A percentile compares a stretch with the other conserved stretches of the same genome.
Conservation (phyloP, 495 filamentous ascomycete species). For the Aspergillus affinis region DNA sequence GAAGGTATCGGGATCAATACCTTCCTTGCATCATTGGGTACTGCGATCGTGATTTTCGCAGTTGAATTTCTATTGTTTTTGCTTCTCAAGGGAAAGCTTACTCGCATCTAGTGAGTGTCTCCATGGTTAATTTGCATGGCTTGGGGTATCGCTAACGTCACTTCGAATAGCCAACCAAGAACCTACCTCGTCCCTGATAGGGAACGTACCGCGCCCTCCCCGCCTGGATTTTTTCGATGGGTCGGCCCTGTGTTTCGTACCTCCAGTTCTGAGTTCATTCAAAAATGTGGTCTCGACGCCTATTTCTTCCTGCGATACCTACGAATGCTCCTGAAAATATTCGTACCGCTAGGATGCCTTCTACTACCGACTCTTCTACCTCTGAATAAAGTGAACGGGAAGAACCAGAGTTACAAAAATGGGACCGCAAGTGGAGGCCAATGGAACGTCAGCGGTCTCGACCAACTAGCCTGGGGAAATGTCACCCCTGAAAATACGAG, state of each 20-base stretch:
- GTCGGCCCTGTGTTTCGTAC: conserved; percentile 71
- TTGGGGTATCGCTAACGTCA: conserved; percentile 19
- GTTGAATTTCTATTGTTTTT: conserved; percentile 76
- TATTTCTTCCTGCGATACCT: conserved; percentile 98
- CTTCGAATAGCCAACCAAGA: conserved; percentile 65
- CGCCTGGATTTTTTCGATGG: conserved; percentile 68
- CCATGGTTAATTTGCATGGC: not conserved
- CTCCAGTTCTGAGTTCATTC: conserved; percentile 82
- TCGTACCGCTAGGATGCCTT: conserved; percentile 73
- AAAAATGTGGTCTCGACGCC: conserved; percentile 93
- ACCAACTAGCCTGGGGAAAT: conserved; percentile 89
- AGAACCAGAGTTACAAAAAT: conserved; percentile 53
- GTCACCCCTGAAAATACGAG: conserved; percentile 65
- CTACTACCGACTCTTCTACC: conserved; percentile 86
- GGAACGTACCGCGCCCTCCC: conserved; percentile 73
- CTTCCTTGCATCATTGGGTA: conserved; percentile 74
- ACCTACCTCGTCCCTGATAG: conserved; percentile 89
- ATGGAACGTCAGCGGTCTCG: conserved; percentile 66
- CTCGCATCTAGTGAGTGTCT: conserved; percentile 74
- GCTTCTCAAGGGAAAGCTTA: conserved; percentile 72
- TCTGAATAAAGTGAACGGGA: conserved; percentile 73
- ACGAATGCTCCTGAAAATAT: conserved; percentile 89
- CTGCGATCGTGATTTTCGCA: conserved; percentile 72
- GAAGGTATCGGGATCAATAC: conserved; percentile 49
- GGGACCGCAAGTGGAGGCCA: conserved; percentile 33